Percentiles rank a stretch among this genome's conserved stretches.
Conservation (phyloP, 345 rosid species). For the Salix suchowensis region DNA sequence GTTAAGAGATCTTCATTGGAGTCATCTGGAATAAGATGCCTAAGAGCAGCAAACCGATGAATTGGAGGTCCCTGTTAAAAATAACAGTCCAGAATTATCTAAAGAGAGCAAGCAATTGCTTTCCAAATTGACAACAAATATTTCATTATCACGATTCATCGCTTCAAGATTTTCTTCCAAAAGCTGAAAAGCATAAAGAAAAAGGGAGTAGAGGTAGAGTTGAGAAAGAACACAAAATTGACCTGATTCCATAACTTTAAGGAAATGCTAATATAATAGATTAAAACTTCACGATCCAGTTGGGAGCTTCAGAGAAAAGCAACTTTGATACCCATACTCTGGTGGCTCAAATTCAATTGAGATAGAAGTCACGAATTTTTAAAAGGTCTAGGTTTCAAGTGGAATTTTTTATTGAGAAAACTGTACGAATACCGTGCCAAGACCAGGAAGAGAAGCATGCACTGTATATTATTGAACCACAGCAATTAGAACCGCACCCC, state of each 20-base stretch:
- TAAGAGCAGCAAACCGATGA: conserved; percentile 55
- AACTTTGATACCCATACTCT: not conserved
- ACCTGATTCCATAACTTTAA: not conserved
- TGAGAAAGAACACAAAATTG: too few relatives aligned
- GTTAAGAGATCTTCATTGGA: conserved; percentile 46
- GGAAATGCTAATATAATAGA: not conserved
- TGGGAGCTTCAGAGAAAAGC: not conserved
- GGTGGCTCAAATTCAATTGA: not conserved
- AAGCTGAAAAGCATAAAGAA: not conserved
- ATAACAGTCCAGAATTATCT: conserved; percentile 9
- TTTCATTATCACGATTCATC: not conserved
- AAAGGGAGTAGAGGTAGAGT: not conserved
- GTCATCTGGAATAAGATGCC: conserved; percentile 52
- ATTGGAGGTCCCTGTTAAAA: conserved; percentile 48
- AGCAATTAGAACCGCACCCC: too few relatives aligned
- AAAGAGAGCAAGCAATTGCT: not conserved
- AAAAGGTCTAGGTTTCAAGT: not conserved
- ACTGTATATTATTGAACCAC: too few relatives aligned
- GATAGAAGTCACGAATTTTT: not conserved
- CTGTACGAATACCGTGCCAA: too few relatives aligned
- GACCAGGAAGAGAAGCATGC: too few relatives aligned
- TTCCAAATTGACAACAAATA: not conserved
- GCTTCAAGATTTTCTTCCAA: not conserved
- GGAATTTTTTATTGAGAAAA: not conserved
- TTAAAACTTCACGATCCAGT: not conserved